Evolutionary conservation across 139 green algal genomes (phyloP).

Genomic region (Chlamydomonas applanata): DNA sequence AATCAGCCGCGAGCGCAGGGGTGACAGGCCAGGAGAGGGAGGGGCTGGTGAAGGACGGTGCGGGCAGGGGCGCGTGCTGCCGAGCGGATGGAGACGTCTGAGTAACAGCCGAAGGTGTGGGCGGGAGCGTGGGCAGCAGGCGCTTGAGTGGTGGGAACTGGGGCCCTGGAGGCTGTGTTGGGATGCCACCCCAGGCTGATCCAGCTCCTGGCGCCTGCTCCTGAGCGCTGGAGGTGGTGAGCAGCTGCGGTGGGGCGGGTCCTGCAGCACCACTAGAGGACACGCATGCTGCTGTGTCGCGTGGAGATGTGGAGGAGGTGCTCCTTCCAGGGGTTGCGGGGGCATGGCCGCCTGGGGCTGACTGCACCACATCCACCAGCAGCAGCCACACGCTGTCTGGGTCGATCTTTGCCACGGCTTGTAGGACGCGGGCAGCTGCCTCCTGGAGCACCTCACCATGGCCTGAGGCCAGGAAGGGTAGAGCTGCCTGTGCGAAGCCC

Average conservation of each 20-base stretch:
- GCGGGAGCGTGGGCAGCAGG: not conserved
- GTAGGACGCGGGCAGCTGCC: constrained; percentile 40
- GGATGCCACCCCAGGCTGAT: not conserved
- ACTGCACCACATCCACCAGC: constrained; percentile 31
- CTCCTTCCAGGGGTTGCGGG: not conserved
- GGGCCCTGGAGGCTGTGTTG: not conserved
- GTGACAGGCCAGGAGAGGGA: not conserved
- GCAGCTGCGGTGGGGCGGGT: not conserved
- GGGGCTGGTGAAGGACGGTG: not conserved
- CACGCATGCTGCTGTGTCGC: not conserved
- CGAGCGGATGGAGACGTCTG: not conserved
- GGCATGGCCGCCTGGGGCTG: not conserved
- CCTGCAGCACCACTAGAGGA: not conserved
- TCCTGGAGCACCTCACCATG: constrained; percentile 38
- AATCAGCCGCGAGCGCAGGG: not conserved
- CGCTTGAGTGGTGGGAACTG: not conserved
- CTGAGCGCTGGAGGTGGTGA: not conserved
- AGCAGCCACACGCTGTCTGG: constrained; percentile 66
- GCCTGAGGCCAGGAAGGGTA: constrained; percentile 36
- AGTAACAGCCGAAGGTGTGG: not conserved
- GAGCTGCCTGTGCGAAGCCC: constrained; percentile 31
- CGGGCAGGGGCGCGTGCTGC: not conserved
- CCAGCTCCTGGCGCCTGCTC: too few relatives aligned
- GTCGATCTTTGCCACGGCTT: constrained; percentile 54
- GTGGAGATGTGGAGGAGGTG: not conserved